Evolutionary conservation across 768 basidiomycete species (phyloP).

Genomic region (Tulasnella sp.): DNA sequence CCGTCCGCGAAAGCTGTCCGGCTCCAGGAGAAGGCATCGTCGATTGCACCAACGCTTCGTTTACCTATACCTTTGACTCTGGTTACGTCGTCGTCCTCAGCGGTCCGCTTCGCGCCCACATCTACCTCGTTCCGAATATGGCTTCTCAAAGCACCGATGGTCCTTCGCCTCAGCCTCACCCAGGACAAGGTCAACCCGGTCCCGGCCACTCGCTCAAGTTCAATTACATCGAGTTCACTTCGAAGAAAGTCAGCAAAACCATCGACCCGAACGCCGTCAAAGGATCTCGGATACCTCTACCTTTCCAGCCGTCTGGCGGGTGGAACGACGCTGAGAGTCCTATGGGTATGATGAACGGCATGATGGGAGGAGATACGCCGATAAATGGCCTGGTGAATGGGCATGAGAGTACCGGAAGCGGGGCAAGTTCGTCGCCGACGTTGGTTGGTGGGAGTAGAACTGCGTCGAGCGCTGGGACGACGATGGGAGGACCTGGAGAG

Average conservation of each 20-base stretch:
- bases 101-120: slow-evolving; percentile 64
- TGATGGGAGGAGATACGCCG: slow-evolving; percentile 1
- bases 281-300: slow-evolving; percentile 32
- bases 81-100: slow-evolving; percentile 71
- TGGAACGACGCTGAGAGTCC: slow-evolving; percentile 32
- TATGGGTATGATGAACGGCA: slow-evolving; percentile 47
- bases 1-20: slow-evolving; percentile 52
- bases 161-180: slow-evolving; percentile 25
- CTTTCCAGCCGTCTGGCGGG: slow-evolving; percentile 21
- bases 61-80: slow-evolving; percentile 75
- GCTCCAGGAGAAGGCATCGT: slow-evolving; percentile 46
- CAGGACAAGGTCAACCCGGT: slow-evolving; percentile 17
- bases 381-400: slow-evolving; percentile 4
- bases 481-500: slow-evolving; percentile 3
- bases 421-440: slow-evolving; percentile 14
- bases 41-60: slow-evolving; percentile 64
- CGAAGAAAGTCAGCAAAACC: slow-evolving; percentile 63
- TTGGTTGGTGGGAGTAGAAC: slow-evolving; percentile 10
- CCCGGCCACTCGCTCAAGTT: slow-evolving; percentile 46
- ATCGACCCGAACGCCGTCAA: slow-evolving; percentile 56
- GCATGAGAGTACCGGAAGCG: slow-evolving; percentile 17
- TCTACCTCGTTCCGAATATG: slow-evolving; percentile 34
- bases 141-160: slow-evolving; percentile 7
- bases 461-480: not conserved
- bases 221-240: slow-evolving; percentile 66